Base-by-base conservation (phyloP, 192 early-diverging fungal genomes). In the Phlyctochytrium arcticum region DNA sequence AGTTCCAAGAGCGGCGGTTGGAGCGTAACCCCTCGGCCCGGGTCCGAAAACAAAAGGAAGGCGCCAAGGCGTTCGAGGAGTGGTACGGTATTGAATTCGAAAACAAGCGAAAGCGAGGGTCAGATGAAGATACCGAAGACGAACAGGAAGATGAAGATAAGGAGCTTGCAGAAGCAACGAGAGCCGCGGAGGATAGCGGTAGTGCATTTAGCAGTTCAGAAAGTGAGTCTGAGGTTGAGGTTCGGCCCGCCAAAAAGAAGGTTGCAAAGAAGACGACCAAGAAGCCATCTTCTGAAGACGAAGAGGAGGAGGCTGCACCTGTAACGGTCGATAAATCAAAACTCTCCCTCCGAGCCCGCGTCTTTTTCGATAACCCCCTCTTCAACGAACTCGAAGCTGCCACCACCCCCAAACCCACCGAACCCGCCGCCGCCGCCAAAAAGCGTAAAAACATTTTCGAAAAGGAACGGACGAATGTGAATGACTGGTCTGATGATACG, bases 281-380 rank as follows among this genome's bases (percentile, higher is more conserved):
- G 56, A 78, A 84, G 50, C 74, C 76, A 54, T 79, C 78, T 33
- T 48, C 80, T 47, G 85, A 83, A 37, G 75, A 83, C 47, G 81
- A 84, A 27, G 74, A 80, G 51, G 77, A 83, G 37, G 80, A 76
- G 42, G 54, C 44, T 19, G 67, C 57, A 4, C 54, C 64, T 79
- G 57, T 60, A 53, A 83, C 69, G 2, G 57, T 68, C 21, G 77
- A 72, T 54, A 62, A 65, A 31, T 47, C 49, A 34, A 48, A 61
- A 50, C 81, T 98, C 30, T 90, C 89, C 3, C 90, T 88, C 35
- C 88, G 86, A 12, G 92, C 96, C 5, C 80, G 86, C n/a, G 80
- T 93, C 73, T 98, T 96, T 80, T 98, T 98, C 79, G 90, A 94
- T 70, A 94, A 98, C 72, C 90, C 91, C 0, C 65, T 96, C 19